A percentile compares a stretch with the other conserved stretches of the same genome.
phyloP scores from a whole-genome alignment of 306 rosid species.

The Dryas octopetala region DNA sequence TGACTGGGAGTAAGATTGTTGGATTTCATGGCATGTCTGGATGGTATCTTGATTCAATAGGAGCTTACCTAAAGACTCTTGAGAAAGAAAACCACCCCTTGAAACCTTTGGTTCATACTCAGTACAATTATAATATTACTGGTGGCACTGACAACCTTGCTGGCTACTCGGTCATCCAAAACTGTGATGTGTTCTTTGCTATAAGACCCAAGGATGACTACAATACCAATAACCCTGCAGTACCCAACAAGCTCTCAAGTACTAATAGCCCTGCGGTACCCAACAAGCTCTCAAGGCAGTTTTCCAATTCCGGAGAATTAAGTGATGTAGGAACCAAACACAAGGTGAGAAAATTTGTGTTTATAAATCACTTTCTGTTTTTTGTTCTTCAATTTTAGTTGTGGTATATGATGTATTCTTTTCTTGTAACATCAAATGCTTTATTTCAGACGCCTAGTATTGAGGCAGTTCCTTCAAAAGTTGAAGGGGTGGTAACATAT shows the following conservation, averaged over 20 bases:
- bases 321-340: conserved; percentile 34
- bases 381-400: neutral
- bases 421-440: neutral
- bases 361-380: neutral
- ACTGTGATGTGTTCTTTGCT: conserved; percentile 74
- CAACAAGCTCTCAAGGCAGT: conserved; percentile 25
- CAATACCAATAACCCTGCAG: neutral
- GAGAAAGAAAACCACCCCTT: conserved; percentile 29
- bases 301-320: conserved; percentile 35
- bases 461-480: conserved; percentile 42
- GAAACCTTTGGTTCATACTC: conserved; percentile 38
- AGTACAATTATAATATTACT: conserved; percentile 28
- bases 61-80: conserved; percentile 59
- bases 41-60: conserved; percentile 81
- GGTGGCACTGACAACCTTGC: conserved; percentile 31
- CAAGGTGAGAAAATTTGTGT: conserved; percentile 34
- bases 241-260: neutral
- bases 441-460: conserved; percentile 26
- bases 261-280: neutral
- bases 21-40: conserved; percentile 83
- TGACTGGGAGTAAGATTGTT: conserved; percentile 63
- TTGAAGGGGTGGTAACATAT: conserved; percentile 56
- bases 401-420: neutral
- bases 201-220: conserved; percentile 64
- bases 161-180: conserved; percentile 70